Evolutionary conservation across 2,329 filamentous ascomycete genomes (phyloP), one percentile per base, ranked within the genome.

Genomic region (Claviceps maximensis): DNA sequence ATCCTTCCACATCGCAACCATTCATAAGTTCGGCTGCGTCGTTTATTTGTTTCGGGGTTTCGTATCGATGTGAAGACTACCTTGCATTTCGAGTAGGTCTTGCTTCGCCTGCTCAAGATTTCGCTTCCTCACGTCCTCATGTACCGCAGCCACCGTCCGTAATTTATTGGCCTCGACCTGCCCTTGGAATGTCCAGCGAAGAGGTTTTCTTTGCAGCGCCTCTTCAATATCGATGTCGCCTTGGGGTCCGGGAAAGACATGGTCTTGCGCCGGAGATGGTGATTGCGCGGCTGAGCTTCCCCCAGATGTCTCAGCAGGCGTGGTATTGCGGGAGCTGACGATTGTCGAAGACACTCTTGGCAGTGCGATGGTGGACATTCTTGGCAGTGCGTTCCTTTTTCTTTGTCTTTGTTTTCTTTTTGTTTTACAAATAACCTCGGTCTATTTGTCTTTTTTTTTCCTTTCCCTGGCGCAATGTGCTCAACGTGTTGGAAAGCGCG

Each of bases 51-150:
- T 27, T 19, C 23, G 2, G 48, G 19, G 6, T 19, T 42, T 48
- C 29, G 19, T 17, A 15, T 47, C 7, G 23, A 13, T 44, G 23
- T 23, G 6, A 5, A 55, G 54, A 42, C 61, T 56, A 27, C 59
- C 62, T 52, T 68, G 66, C 33, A 67, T 67, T 47, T 67, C 67
- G 17, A 74, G 67, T 17, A 79, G 65, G 36, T 75, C 68, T 55
- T 61, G 65, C 69, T 79, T 80, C 29, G 68, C 69, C 38, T 69
- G 67, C 51, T 74, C 73, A 41, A 78, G 67, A 47, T 72, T 69
- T 54, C 62, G 63, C 17, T 64, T 63, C 41, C 68, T 65, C 54
- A 64, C 62, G 47, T 69, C 69, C 40, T 64, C 57, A 19, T 66
- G 54, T 13, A 59, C 60, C 25, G 50, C 58, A 19, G 46, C 52